phyloP scores from a whole-genome alignment of 179 eudicot genomes.

The Kewa caespitosa region DNA sequence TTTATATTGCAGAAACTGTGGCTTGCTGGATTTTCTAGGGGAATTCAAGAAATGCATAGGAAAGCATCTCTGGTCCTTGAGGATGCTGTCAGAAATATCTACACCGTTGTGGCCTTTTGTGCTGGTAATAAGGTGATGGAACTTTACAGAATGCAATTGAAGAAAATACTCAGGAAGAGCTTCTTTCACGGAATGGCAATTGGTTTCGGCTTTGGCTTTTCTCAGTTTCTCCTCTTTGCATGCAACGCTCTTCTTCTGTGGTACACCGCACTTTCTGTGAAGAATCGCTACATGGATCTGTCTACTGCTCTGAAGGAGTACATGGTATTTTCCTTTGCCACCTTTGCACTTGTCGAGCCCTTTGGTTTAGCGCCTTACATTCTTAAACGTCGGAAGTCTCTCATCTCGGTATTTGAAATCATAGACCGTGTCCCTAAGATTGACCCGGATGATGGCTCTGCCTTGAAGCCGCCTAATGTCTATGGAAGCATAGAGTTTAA shows the following conservation, averaged over 20 bases:
- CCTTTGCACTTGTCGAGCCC: conserved; percentile 97
- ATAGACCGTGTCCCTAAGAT: conserved; percentile 89
- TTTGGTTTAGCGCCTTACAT: conserved; percentile 98
- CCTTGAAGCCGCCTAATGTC: conserved; percentile 94
- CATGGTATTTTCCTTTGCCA: conserved; percentile 96
- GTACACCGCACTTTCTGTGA: conserved; percentile 77
- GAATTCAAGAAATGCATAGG: conserved; percentile 98
- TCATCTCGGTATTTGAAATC: conserved; percentile 88
- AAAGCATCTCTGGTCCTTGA: conserved; percentile 97
- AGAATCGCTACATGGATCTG: conserved; percentile 46
- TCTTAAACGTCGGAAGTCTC: conserved; percentile 81
- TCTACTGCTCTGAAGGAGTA: conserved; percentile 86
- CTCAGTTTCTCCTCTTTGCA: conserved; percentile 94
- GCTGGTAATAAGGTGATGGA: conserved; percentile 99
- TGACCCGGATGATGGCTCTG: conserved; percentile 83
- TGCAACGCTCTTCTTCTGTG: conserved; percentile 93
- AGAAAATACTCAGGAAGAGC: conserved; percentile 73
- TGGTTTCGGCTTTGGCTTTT: conserved; percentile 90
- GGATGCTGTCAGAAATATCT: conserved; percentile 94
- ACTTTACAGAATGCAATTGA: conserved; percentile 75
- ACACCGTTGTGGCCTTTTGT: conserved; percentile 94
- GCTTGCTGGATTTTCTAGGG: conserved; percentile 99
- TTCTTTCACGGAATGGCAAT: conserved; percentile 90
- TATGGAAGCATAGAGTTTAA: conserved; percentile 93
- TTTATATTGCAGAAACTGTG: conserved; percentile 73